phyloP scores from a whole-genome alignment of 768 basidiomycete species.

The Nevesoporus exiguus region DNA sequence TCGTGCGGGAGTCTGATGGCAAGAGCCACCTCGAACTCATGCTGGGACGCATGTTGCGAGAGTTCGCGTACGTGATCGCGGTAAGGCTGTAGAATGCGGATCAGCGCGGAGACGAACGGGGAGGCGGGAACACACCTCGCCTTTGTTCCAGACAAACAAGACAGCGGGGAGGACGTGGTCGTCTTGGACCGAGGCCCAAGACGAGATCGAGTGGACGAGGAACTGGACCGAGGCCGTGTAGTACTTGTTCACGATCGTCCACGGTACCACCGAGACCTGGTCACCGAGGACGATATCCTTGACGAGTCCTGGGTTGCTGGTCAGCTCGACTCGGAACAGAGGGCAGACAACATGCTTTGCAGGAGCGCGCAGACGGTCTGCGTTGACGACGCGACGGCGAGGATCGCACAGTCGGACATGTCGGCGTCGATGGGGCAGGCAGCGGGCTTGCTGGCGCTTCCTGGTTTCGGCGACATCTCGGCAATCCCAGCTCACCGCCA shows the following conservation, averaged over 20 bases:
- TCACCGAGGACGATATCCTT: conserved; percentile 18
- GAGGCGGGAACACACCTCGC: conserved; percentile 49
- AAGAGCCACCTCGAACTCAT: conserved; percentile 68
- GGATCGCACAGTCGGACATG: conserved; percentile 25
- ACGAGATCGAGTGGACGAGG: conserved; percentile 44
- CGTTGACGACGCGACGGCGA: conserved; percentile 24
- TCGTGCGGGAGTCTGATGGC: conserved; percentile 53
- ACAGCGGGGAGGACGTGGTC: conserved; percentile 55
- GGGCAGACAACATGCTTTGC: conserved; percentile 18
- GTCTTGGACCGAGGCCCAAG: conserved; percentile 40
- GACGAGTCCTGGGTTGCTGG: conserved; percentile 20
- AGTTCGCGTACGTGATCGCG: conserved; percentile 52
- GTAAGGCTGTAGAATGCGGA: conserved; percentile 45
- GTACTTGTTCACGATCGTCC: conserved; percentile 79
- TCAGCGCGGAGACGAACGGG: background rate
- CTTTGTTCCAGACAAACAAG: conserved; percentile 65
- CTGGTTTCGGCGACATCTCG: no score
- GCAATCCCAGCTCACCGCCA: no score
- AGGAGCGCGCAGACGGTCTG: conserved; percentile 20
- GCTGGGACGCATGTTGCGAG: conserved; percentile 43
- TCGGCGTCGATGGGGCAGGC: background rate
- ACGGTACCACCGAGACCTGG: conserved; percentile 42
- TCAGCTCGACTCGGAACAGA: conserved; percentile 15
- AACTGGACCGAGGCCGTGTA: conserved; percentile 78
- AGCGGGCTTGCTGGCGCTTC: no score